A percentile compares a stretch with the other conserved stretches of the same genome.
Evolutionary conservation across 2,329 filamentous ascomycete genomes (phyloP).

Genomic region (Xylaria sp.): DNA sequence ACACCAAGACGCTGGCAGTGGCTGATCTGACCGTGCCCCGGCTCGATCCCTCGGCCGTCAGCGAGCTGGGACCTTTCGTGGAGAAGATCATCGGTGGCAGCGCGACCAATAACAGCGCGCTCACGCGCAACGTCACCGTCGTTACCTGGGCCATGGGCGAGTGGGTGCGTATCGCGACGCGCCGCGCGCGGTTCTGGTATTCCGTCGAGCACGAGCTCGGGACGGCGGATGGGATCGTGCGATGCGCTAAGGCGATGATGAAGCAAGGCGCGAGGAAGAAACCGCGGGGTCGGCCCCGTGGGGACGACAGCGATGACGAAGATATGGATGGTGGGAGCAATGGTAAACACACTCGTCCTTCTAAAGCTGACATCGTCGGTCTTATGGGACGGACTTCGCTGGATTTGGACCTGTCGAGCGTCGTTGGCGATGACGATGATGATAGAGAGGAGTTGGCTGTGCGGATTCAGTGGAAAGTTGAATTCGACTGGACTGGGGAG

Average conservation of each 20-base stretch:
- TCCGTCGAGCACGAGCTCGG: slow-evolving; percentile 62
- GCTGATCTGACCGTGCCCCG: slow-evolving; percentile 63
- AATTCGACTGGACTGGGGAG: slow-evolving; percentile 79
- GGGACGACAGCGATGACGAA: slow-evolving; percentile 31
- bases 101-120: slow-evolving; percentile 55
- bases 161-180: slow-evolving; percentile 71
- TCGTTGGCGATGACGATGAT: slow-evolving; percentile 50
- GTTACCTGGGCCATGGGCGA: slow-evolving; percentile 75
- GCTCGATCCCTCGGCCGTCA: slow-evolving; percentile 67
- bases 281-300: slow-evolving; percentile 28
- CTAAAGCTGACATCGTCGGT: slow-evolving; percentile 61
- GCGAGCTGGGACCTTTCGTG: slow-evolving; percentile 68
- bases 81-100: slow-evolving; percentile 54
- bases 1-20: slow-evolving; percentile 64
- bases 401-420: slow-evolving; percentile 56
- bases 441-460: slow-evolving; percentile 53
- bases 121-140: slow-evolving; percentile 68
- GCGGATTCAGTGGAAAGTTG: slow-evolving; percentile 70
- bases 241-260: slow-evolving; percentile 50
- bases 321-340: neutral
- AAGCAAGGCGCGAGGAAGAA: slow-evolving; percentile 40
- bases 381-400: slow-evolving; percentile 65
- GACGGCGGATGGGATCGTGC: slow-evolving; percentile 49
- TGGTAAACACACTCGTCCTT: slow-evolving; percentile 27
- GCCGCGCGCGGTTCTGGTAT: slow-evolving; percentile 72